Base-by-base conservation (phyloP, 2,329 filamentous ascomycete species). In the Xylariales sp. region DNA sequence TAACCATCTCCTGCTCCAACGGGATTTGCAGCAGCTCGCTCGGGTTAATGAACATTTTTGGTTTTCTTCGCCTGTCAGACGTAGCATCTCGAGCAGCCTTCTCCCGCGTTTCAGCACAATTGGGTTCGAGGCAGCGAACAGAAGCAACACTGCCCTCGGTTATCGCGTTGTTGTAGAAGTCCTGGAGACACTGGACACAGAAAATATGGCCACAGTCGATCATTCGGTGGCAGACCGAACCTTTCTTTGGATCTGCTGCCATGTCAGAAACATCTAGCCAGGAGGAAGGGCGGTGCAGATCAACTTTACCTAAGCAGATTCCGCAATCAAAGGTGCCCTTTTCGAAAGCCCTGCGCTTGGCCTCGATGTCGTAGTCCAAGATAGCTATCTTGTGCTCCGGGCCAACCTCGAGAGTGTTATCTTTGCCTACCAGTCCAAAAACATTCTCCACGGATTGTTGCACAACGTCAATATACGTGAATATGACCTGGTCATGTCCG, bases 111-210 rank as follows among this genome's bases (percentile, higher is more conserved):
- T 83, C 84, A 27, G 85, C 84, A 53, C 93, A 98, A 40, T 78
- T 77, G 0, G 88, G 88, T 11, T 83, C 75, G 20, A 94, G 70
- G 54, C 93, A 98, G 45, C 83, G 83, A 20, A 98, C 83, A 6
- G 78, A 77, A 33, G 80, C 72, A 14, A 98, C 69, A 51, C 94
- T 83, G 1, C 93, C 93, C 54, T 94, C 87, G 0, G 71, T 79
- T 51, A 98, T 96, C 48, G 88, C 89, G 46, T 81, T 83, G 49
- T 84, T 88, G 70, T 95, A 97, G 50, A 91, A 96, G 51, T 91
- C 88, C 45, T 87, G 83, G 3, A 98, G 69, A 54, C 93, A 98
- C n/a, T 78, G 62, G 14, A 83, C 67, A 60, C 93, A 98, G 56
- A 97, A 98, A 25, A 97, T 88, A 57, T 98, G 91, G 1, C 79